Evolutionary conservation across 768 basidiomycete species (phyloP), one percentile per base, ranked within the genome.

Genomic region (Macrocybe gigantea): DNA sequence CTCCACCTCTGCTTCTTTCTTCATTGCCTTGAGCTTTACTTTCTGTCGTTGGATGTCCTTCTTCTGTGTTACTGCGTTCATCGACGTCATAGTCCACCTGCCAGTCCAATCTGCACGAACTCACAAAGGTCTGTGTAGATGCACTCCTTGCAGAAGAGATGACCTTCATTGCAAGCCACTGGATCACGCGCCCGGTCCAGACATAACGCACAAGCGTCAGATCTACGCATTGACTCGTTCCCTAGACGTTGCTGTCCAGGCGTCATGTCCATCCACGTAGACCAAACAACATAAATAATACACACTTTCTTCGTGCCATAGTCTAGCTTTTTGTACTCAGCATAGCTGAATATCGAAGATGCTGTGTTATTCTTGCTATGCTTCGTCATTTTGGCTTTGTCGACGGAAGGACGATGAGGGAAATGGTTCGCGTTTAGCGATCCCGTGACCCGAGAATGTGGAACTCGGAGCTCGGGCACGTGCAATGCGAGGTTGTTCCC

Each of bases 141-240:
- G 58, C 96, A 98, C 68, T 97, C 95, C 61, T 88, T 91, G 75
- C 96, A 99, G 64, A 93, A 98, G 15, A 98, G 56, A 65, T 98
- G 96, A 0, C 96, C 96, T 44, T 88, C 78, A 30, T 71, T 64
- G 58, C 96, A 98, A 8, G 85, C 79, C 33, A 94, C 71, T 0
- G 95, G 92, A 44, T 93, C 86, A 41, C 88, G 71, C 5, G 90
- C 93, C 37, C 78, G 75, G 46, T 89, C 83, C 33, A 96, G 71
- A 63, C 95, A 99, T 10, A 96, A 77, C 5, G 87, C 77, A 61
- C 96, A 98, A 1, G 91, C 83, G 64, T 96, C 91, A 63, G 96
- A 93, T 44, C 79, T 79, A 35, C 92, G 82, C 87, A 94, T 91
- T 8, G 88, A 93, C 64, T 96, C 93, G 61, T 90, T 87, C 33